Conservation (phyloP, 768 basidiomycete species). For the Boletellus ananas region DNA sequence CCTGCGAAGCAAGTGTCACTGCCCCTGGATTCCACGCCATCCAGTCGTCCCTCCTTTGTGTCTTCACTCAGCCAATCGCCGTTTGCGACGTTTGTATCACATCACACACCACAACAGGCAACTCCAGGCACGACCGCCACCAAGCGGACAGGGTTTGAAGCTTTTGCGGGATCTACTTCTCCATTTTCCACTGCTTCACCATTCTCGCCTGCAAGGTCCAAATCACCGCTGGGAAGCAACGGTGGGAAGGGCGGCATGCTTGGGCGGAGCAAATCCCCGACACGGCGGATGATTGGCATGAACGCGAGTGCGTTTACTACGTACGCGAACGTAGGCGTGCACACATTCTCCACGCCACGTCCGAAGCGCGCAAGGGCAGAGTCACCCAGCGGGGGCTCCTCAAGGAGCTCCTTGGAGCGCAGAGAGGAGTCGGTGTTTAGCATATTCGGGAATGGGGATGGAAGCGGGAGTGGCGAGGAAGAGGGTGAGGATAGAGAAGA, state of each 20-base stretch:
- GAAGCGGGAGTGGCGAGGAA: constrained; percentile 39
- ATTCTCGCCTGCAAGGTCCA: constrained; percentile 36
- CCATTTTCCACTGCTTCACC: constrained; percentile 45
- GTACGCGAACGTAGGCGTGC: constrained; percentile 48
- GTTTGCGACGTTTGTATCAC: constrained; percentile 18
- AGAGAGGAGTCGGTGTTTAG: constrained; percentile 23
- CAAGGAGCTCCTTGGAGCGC: constrained; percentile 44
- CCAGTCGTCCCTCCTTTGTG: constrained; percentile 17
- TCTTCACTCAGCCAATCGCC: constrained; percentile 22
- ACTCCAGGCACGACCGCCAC: constrained; percentile 34
- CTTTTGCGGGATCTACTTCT: constrained; percentile 49
- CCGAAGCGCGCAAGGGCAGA: constrained; percentile 54
- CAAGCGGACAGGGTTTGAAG: constrained; percentile 56
- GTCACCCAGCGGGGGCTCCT: constrained; percentile 43
- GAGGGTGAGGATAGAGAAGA: constrained; percentile 37
- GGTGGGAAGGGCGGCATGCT: constrained; percentile 22
- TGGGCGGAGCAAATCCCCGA: constrained; percentile 53
- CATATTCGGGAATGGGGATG: constrained; percentile 37
- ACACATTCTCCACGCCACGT: constrained; percentile 39
- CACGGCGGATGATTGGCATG: constrained; percentile 39
- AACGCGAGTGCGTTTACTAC: constrained; percentile 56
- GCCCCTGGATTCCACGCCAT: constrained; percentile 21
- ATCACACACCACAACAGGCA: constrained; percentile 16
- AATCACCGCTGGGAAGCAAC: constrained; percentile 44
- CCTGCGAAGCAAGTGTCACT: constrained; percentile 15